Percentiles rank a stretch among this genome's conserved stretches.
Conservation (phyloP, 1,284 basidiomycete species). For the Lentinula novae-zelandiae region DNA sequence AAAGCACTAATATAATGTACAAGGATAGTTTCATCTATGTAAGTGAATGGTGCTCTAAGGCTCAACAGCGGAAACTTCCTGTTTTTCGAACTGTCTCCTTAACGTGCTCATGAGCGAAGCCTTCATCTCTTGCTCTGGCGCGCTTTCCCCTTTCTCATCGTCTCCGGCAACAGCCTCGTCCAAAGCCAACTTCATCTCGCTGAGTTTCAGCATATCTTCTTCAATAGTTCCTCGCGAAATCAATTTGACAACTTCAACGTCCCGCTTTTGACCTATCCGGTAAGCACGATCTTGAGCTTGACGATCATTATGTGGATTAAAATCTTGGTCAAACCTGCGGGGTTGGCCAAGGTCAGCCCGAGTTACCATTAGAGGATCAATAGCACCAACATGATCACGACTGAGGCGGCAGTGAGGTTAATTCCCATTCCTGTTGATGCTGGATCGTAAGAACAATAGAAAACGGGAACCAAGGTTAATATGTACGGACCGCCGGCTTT, state of each 20-base stretch:
- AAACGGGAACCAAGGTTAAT: not conserved
- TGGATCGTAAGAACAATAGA: not conserved
- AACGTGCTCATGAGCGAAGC: slow-evolving; percentile 77
- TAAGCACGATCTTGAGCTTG: slow-evolving; percentile 98
- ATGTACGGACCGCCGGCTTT: slow-evolving; percentile 73
- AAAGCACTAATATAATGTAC: not conserved
- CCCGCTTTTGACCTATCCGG: slow-evolving; percentile 92
- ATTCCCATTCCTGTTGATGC: slow-evolving; percentile 67
- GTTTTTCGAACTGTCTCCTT: slow-evolving; percentile 61
- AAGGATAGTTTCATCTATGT: not conserved
- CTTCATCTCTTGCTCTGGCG: slow-evolving; percentile 77
- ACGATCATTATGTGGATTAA: slow-evolving; percentile 90
- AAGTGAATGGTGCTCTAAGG: not conserved
- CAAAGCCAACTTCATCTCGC: slow-evolving; percentile 85
- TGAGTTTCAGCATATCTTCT: slow-evolving; percentile 91
- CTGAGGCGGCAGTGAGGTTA: slow-evolving; percentile 88
- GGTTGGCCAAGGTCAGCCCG: slow-evolving; percentile 8
- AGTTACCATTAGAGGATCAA: not conserved
- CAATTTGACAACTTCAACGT: slow-evolving; percentile 92
- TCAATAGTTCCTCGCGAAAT: slow-evolving; percentile 92
- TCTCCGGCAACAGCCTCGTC: slow-evolving; percentile 91
- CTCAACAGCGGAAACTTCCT: slow-evolving; percentile 12
- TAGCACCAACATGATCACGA: slow-evolving; percentile 76
- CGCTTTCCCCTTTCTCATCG: slow-evolving; percentile 51
- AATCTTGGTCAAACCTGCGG: slow-evolving; percentile 92